Evolutionary conservation across 1,284 basidiomycete genomes (phyloP).

Genomic region (Trametes versicolor): DNA sequence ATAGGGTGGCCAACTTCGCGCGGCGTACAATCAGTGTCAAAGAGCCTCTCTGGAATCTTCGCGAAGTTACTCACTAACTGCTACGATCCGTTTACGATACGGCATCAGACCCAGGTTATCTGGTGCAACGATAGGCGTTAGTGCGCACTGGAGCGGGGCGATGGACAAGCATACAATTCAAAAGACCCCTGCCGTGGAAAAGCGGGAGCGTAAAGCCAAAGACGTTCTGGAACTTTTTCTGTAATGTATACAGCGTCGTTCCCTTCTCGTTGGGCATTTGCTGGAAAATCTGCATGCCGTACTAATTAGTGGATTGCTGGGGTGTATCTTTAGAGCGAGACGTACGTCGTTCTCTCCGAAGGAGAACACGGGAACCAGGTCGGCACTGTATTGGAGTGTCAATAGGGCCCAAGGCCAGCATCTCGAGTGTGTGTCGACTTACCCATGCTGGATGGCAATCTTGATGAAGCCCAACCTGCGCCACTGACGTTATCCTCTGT

Average conservation of each 20-base stretch:
- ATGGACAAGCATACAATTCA: slow-evolving; percentile 77
- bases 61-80: slow-evolving; percentile 79
- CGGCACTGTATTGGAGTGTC: slow-evolving; percentile 64
- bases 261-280: slow-evolving; percentile 96
- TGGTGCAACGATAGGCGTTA: slow-evolving; percentile 41
- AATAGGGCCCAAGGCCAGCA: neutral
- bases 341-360: slow-evolving; percentile 98
- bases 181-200: slow-evolving; percentile 90
- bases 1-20: slow-evolving; percentile 87
- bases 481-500: neutral
- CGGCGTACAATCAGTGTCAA: neutral
- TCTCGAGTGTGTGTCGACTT: slow-evolving; percentile 35
- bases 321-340: slow-evolving; percentile 24
- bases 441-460: slow-evolving; percentile 94
- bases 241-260: slow-evolving; percentile 86
- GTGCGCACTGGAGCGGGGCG: neutral
- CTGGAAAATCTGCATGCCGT: slow-evolving; percentile 80
- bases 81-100: slow-evolving; percentile 93
- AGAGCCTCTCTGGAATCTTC: neutral
- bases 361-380: slow-evolving; percentile 94
- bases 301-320: neutral
- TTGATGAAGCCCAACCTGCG: slow-evolving; percentile 92
- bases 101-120: slow-evolving; percentile 94
- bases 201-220: slow-evolving; percentile 98
- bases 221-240: slow-evolving; percentile 89